Evolutionary conservation across 2,329 filamentous ascomycete genomes (phyloP), one percentile per base, ranked within the genome.

Genomic region (Botrytis sinoallii): DNA sequence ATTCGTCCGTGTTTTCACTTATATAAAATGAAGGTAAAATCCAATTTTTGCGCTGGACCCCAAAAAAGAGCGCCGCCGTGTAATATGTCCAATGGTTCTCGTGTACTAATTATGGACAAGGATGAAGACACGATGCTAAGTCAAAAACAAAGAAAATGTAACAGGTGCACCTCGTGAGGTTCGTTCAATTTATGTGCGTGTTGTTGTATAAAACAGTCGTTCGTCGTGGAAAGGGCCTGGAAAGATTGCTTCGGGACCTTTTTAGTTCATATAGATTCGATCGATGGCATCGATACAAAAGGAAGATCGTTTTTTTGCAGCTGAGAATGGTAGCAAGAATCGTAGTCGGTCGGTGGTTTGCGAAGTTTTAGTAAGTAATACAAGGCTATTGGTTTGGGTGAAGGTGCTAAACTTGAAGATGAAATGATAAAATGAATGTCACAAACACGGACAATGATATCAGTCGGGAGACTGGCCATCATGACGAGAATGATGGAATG

Each of bases 41-140:
- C 48, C 66, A 57, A 68, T 68, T 42, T 16, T 57, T 57, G 48
- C 48, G 66, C 48, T 38, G 6, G 25, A 42, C 25, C n/a, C 48
- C 18, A 42, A 68, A 57, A 42, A 35, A 57, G 25, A 57, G 48
- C 35, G 42, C 63, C 42, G 42, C 9, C 9, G 46, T 40, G 25
- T 57, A 20, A 68, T 57, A 68, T 68, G 38, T 68, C 66, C 66
- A 68, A 57, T 68, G 48, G 10, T 40, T 32, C 18, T n/a, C 35
- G 48, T 68, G 66, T 25, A 22, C 40, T 68, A n/a, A 57, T 68
- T 68, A 57, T 57, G 66, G 66, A 57, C 66, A 68, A 68, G 48
- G 22, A 40, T 25, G 5, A 32, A 48, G 29, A 52, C n/a, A 68
- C 4, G n/a, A 20, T 57, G 10, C 9, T 42, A 68, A 68, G n/a